Conservation (phyloP, 805 yeast species). For the Kuraishia hungarica region DNA sequence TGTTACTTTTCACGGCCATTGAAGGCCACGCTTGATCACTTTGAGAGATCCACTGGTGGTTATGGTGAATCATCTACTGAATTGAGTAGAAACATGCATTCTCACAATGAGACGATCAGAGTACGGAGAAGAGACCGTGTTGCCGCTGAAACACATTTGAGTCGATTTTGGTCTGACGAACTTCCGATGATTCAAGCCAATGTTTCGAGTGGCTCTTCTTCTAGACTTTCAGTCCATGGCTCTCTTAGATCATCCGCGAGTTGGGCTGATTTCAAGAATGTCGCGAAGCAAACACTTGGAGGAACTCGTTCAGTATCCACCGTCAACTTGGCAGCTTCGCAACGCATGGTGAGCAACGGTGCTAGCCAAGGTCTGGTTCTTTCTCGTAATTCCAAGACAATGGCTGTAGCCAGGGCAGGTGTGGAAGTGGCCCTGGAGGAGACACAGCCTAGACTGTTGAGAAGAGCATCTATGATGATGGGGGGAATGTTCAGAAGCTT, state of each 20-base stretch:
- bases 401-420: slow-evolving; percentile 5
- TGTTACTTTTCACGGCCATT: not conserved
- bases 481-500: slow-evolving; percentile 1
- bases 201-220: not conserved
- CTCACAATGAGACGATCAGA: not conserved
- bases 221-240: not conserved
- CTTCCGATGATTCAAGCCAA: not conserved
- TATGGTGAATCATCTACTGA: not conserved
- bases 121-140: slow-evolving; percentile 8
- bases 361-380: not conserved
- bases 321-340: not conserved
- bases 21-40: not conserved
- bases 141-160: not conserved
- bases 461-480: slow-evolving; percentile 1
- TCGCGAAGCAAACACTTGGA: not conserved
- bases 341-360: not conserved
- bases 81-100: not conserved
- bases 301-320: not conserved
- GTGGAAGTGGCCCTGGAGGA: slow-evolving; percentile 10
- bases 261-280: slow-evolving; percentile 1
- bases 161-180: not conserved
- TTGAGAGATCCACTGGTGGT: not conserved
- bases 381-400: slow-evolving; percentile 5
- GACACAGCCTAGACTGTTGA: slow-evolving; percentile 4
- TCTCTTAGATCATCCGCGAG: not conserved